These are phyloP conservation scores for Neurospora sp. DNA, from an alignment of 495 filamentous ascomycete species.

Conservation along the genomic window DNA sequence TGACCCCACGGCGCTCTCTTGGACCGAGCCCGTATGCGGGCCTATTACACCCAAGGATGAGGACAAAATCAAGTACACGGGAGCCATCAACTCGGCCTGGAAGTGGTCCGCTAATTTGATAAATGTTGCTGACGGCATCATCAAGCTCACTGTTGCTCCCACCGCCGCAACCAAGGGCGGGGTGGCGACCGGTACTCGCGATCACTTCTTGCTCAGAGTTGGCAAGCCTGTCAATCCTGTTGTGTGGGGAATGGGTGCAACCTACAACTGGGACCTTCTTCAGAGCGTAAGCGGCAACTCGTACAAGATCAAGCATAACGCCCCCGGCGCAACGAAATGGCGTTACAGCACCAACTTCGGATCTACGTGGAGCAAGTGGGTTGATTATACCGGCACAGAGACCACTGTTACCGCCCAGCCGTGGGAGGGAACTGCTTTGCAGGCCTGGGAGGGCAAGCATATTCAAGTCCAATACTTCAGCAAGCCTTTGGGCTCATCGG, in stretches of 20 bases:
- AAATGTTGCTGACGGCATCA: constrained; percentile 56
- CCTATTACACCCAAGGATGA: background rate
- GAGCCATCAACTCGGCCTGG: constrained; percentile 47
- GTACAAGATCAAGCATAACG: constrained; percentile 47
- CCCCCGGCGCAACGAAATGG: constrained; percentile 54
- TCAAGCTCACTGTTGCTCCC: constrained; percentile 52
- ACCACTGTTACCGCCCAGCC: constrained; percentile 24
- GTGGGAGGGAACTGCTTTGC: constrained; percentile 54
- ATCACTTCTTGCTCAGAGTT: constrained; percentile 44
- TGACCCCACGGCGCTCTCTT: constrained; percentile 28
- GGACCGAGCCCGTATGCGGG: constrained; percentile 31
- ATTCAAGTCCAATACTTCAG: constrained; percentile 61
- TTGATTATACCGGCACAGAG: constrained; percentile 40
- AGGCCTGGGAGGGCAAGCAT: constrained; percentile 58
- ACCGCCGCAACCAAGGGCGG: constrained; percentile 28
- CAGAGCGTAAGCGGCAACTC: constrained; percentile 19
- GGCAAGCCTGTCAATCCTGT: constrained; percentile 43
- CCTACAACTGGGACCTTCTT: constrained; percentile 48
- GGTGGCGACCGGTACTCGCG: constrained; percentile 38
- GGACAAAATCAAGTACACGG: constrained; percentile 15
- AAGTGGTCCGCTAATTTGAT: constrained; percentile 42
- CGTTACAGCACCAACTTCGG: constrained; percentile 57
- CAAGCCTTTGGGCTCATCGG: constrained; percentile 52
- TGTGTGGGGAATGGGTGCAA: constrained; percentile 46
- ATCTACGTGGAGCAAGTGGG: constrained; percentile 50